Base-by-base conservation (phyloP, 164 flowering plant species). In the Chimonanthus salicifolius region DNA sequence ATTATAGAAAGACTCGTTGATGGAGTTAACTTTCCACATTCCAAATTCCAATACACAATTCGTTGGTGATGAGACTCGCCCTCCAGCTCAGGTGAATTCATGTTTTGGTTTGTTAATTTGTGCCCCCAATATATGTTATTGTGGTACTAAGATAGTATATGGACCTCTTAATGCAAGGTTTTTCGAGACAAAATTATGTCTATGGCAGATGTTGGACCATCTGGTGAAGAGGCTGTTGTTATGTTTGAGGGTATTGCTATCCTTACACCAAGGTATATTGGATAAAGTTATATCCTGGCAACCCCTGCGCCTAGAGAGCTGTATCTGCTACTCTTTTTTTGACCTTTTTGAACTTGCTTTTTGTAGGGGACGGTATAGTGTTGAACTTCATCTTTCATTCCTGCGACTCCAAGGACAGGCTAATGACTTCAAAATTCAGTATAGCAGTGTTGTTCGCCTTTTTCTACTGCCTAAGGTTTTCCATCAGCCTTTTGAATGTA, bases 401-500 rank as follows among this genome's bases (percentile, higher is more conserved):
- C 77, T 96, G 71, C 90, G 97, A 45, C 89, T 96, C 6, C 95
- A 87, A 82, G 99, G 97, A 66, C 97, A 90, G 79, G 98, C 98
- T 46, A 96, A 89, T 82, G 99, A 96, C 82, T 96, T 95, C 72
- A 96, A 94, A 84, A 96, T 96, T 72, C 99, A 96, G 81, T 96
- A 94, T 74, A 92, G 97, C 85, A 96, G 99, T 79, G 90, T 96
- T 74, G 89, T 96, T 77, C 99, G 99, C 65, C 87, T 95, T 62
- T 95, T 95, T 81, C 77, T 90, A 69, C 87, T 95, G 70, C 99
- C 99, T 7, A 95, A 94, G 99, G 99, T 95, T 71, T 71, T n/a
- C 8, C 68, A 21, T 50, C 2, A 50, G 10, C 58, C 5, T 54
- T 16, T 54, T 54, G 15, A 54, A 10, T 54, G 60, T 10, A 20